Evolutionary conservation across 1,284 basidiomycete species (phyloP).

Genomic region (Cryptococcus deneoformans): DNA sequence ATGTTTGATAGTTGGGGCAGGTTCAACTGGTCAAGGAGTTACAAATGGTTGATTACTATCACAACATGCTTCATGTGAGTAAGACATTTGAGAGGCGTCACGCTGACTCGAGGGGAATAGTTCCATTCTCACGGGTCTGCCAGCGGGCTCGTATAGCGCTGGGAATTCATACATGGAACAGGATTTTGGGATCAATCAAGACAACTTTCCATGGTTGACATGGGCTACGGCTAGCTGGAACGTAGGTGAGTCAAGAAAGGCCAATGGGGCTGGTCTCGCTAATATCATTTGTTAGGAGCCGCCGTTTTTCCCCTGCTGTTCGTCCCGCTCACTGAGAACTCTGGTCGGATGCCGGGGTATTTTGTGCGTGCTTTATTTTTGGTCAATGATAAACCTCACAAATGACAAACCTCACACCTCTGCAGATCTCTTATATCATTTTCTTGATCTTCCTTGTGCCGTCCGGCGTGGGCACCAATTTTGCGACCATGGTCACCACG

Average conservation of each 20-base stretch:
- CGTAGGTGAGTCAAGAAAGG: slow-evolving; percentile 3
- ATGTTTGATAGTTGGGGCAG: too few relatives aligned
- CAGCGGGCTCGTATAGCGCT: slow-evolving; percentile 12
- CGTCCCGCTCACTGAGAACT: slow-evolving; percentile 14
- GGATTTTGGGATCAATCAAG: slow-evolving; percentile 7
- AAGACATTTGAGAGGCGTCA: background rate
- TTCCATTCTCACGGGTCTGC: slow-evolving; percentile 14
- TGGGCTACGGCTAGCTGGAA: slow-evolving; percentile 16
- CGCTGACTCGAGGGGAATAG: background rate
- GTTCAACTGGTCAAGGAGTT: slow-evolving; percentile 9
- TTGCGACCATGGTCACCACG: slow-evolving; percentile 11
- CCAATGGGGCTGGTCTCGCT: background rate
- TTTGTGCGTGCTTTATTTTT: slow-evolving; percentile 2
- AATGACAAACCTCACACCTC: background rate
- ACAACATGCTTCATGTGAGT: slow-evolving; percentile 17
- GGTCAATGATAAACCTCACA: background rate
- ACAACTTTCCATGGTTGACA: slow-evolving; percentile 8
- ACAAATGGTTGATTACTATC: slow-evolving; percentile 13
- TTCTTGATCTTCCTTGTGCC: slow-evolving; percentile 14
- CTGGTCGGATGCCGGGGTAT: slow-evolving; percentile 15
- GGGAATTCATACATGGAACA: slow-evolving; percentile 12
- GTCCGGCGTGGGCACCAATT: slow-evolving; percentile 9
- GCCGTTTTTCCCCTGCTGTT: slow-evolving; percentile 9
- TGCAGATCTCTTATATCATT: slow-evolving; percentile 13
- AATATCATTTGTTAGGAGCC: background rate